Conservation (phyloP, 1,284 basidiomycete species). For the Papiliotrema laurentii region DNA sequence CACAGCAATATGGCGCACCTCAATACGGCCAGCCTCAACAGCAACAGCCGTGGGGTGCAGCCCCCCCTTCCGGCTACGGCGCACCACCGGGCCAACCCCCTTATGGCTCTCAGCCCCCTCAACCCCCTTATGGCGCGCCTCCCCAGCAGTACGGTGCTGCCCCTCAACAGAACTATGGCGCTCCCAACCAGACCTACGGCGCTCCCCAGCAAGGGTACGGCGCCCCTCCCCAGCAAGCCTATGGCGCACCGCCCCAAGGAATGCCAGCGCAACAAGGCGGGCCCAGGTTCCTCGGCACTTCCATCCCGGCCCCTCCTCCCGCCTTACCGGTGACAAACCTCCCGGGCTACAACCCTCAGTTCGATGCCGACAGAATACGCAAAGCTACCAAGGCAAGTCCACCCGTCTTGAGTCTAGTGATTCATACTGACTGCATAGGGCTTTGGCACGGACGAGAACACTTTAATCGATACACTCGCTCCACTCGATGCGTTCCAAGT, state of each 20-base stretch:
- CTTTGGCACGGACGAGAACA: constrained; percentile 47
- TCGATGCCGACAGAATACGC: constrained; percentile 45
- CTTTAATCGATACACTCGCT: constrained; percentile 40
- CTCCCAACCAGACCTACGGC: constrained; percentile 9
- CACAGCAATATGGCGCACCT: constrained; percentile 5
- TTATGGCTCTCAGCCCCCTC: neutral
- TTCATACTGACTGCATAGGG: constrained; percentile 26
- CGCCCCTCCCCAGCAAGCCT: constrained; percentile 6
- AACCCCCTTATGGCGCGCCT: constrained; percentile 8
- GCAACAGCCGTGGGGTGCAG: constrained; percentile 8
- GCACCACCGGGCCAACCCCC: constrained; percentile 9
- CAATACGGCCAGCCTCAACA: constrained; percentile 5
- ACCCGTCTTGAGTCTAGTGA: neutral
- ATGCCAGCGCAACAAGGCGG: constrained; percentile 9
- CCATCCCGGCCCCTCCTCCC: constrained; percentile 43
- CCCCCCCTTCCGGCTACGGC: constrained; percentile 12
- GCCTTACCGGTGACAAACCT: constrained; percentile 34
- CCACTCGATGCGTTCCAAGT: constrained; percentile 47
- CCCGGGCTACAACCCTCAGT: constrained; percentile 42
- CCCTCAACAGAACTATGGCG: constrained; percentile 8
- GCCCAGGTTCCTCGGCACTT: constrained; percentile 36
- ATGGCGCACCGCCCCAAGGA: constrained; percentile 6
- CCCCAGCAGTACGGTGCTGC: constrained; percentile 17
- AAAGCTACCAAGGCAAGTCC: constrained; percentile 47
- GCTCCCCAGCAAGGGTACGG: constrained; percentile 10